phyloP scores from a whole-genome alignment of 768 basidiomycete genomes.

The Lactarius psammicola region DNA sequence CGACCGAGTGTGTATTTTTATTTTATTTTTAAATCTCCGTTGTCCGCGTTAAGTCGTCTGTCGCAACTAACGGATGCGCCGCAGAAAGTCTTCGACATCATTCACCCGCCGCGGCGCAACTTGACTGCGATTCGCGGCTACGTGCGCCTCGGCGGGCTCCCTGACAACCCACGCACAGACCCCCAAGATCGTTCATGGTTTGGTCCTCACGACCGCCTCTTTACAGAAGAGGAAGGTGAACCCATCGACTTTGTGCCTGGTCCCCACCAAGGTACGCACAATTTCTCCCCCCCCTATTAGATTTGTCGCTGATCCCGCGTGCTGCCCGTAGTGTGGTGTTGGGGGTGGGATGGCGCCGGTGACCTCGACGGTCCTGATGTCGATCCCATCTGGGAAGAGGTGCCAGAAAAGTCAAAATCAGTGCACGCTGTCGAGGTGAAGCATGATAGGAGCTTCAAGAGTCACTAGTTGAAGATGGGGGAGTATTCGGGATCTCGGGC shows the following conservation, averaged over 20 bases:
- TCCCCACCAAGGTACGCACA: conserved; percentile 76
- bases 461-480: background rate
- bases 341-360: conserved; percentile 99
- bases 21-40: background rate
- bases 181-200: conserved; percentile 99
- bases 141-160: conserved; percentile 90
- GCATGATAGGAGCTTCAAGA: conserved; percentile 53
- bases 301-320: conserved; percentile 6
- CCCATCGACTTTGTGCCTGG: conserved; percentile 74
- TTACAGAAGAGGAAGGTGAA: conserved; percentile 83
- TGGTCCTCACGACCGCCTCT: conserved; percentile 93
- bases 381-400: conserved; percentile 93
- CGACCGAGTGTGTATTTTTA: conserved; percentile 59
- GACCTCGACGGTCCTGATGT: conserved; percentile 98
- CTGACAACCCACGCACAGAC: conserved; percentile 94
- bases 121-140: conserved; percentile 96
- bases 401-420: conserved; percentile 62
- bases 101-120: conserved; percentile 88
- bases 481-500: background rate
- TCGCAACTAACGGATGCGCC: background rate
- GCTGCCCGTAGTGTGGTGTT: conserved; percentile 82
- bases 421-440: conserved; percentile 62
- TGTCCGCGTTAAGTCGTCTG: too few relatives aligned
- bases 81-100: conserved; percentile 91
- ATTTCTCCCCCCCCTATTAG: background rate